Evolutionary conservation across 371 early-diverging fungal species (phyloP), one percentile per base, ranked within the genome.

Genomic region (Zancudomyces culisetae): DNA sequence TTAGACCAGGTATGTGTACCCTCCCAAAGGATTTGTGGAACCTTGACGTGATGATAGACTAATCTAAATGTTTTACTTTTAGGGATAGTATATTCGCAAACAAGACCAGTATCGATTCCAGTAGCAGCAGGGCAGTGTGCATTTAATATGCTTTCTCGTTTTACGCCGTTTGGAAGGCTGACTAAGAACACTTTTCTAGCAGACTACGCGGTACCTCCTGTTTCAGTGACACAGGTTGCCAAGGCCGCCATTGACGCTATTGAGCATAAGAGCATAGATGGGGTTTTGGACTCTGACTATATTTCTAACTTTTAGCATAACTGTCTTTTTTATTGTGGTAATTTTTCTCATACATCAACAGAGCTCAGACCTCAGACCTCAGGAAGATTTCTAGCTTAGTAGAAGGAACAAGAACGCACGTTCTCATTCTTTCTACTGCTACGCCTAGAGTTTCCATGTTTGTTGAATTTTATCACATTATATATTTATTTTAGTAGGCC

Each of bases 1-100:
- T 84, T 49, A 72, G 85, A 21, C 85, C 85, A 28, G 80, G 79
- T 58, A 64, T 46, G 41, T 21, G 12, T 21, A 22, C 12, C 21
- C 8, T 49, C 8, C n/a, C n/a, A n/a, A n/a, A n/a, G n/a, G n/a
- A n/a, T n/a, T n/a, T n/a, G n/a, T n/a, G n/a, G n/a, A n/a, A n/a
- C n/a, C n/a, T n/a, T n/a, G n/a, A n/a, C n/a, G n/a, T n/a, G n/a
- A n/a, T n/a, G n/a, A n/a, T n/a, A n/a, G n/a, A n/a, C n/a, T n/a
- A 40, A 49, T 49, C 26, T 12, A 24, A 49, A 40, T 45, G 27
- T 23, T 6, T 24, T 23, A 10, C 27, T 6, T 10, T 10, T 45
- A 45, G 45, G 45, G 19, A 45, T 45, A 12, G 45, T 45, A 26
- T 45, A 45, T 20, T 45, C 45, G 4, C 12, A 6, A 6, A 10